Base-by-base conservation (phyloP, 805 yeast genomes). In the Peterozyma xylosa region DNA sequence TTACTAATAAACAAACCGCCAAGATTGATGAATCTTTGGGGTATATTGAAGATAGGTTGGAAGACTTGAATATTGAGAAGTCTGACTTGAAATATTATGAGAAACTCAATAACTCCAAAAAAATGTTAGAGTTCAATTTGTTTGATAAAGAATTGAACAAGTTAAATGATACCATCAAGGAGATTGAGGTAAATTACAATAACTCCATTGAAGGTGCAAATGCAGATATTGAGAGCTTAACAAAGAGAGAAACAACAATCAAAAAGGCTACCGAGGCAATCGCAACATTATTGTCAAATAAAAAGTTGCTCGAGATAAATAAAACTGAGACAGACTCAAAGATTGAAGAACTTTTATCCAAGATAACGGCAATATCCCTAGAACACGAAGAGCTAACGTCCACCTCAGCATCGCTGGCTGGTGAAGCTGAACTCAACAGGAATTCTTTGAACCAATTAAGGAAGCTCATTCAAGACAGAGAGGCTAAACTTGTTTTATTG, bases 41-140 rank as follows among this genome's bases (percentile, higher is more conserved):
- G 15, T 82, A 82, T 48, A 79, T 89, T 38, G 80, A 82, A 46
- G 81, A 76, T 38, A 71, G 96, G 54, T 68, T 91, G 40, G 66
- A 75, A 3, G 96, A 89, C 61, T 74, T 93, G 53, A 87, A 84
- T 56, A 71, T 80, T 41, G 98, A 93, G 58, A 82, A 82, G 45
- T 74, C 75, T 44, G 95, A 87, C 55, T 68, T 89, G 50, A 80
- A 78, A 51, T 73, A 75, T 42, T 88, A 70, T 57, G 95, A 86
- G 54, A 68, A 66, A 16, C 66, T 81, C 27, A 93, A 85, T 51
- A 78, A 75, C 46, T 71, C 74, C 45, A 78, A 84, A 50, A 84
- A 87, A 55, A 73, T 80, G 30, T 70, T 78, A 14, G 96, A 90
- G 52, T 89, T 76, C 60, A 78, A 83, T 32, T 62, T 90, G 9